Evolutionary conservation across 2,329 filamentous ascomycete genomes (phyloP), one percentile per base, ranked within the genome.

Genomic region (Verticillium alfalfae): DNA sequence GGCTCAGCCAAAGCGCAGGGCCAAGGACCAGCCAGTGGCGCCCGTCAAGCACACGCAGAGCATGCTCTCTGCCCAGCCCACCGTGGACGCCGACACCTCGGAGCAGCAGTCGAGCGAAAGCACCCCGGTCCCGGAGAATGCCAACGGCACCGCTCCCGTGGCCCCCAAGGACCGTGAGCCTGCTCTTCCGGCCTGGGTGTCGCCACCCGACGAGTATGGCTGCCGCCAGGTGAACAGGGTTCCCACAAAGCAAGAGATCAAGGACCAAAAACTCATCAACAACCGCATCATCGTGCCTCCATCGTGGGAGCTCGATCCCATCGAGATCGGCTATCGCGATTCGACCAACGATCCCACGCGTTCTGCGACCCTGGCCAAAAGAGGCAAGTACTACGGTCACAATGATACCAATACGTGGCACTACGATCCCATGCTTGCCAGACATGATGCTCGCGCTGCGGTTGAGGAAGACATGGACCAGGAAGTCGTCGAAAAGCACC

Each of bases 291-390:
- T 86, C 67, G 72, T 84, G 54, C 83, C 83, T 12, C 74, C 73
- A 7, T 65, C 78, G 0, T 82, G 81, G 64, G 72, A 77, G 59
- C 86, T 79, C 61, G 76, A 82, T 41, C 73, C 81, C 9, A 75
- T 79, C 62, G 83, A 87, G 67, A 87, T 87, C 63, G 84, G 84
- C 15, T 87, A 85, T 70, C 79, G 82, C 26, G 84, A 87, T 67
- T 84, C 82, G 4, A 79, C 79, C 63, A 87, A 87, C 63, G 82
- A 84, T 66, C 78, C 80, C 36, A 77, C 77, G 63, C 81, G 83
- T 61, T 81, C 81, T 26, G 81, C 82, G 56, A 84, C 79, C 38
- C 78, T 78, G 65, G 78, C 78, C 15, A 80, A 81, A 63, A 77
- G 84, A 58, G 83, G 83, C 67, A 81, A 79, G 68, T 86, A 80